Conservation (phyloP, 169 alveolate genomes). For the Cryptosporidium andersoni region DNA sequence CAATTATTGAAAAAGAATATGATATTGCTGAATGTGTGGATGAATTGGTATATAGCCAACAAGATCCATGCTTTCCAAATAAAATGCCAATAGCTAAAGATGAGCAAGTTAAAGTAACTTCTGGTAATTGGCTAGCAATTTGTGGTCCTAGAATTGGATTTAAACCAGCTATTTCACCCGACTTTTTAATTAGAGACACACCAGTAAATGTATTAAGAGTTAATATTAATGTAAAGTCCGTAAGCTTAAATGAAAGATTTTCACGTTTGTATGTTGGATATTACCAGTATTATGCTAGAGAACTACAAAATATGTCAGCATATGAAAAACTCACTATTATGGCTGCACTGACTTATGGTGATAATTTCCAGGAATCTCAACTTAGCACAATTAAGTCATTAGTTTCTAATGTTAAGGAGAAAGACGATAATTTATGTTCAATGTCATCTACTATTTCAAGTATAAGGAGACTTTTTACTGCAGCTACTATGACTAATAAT, state of each 20-base stretch:
- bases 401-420: conserved; percentile 46
- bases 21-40: conserved; percentile 70
- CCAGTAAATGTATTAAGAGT: conserved; percentile 53
- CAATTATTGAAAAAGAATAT: conserved; percentile 51
- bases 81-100: conserved; percentile 13
- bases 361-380: conserved; percentile 37
- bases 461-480: conserved; percentile 58
- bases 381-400: conserved; percentile 51
- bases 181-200: conserved; percentile 64
- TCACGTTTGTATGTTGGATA: conserved; percentile 55
- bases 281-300: conserved; percentile 59
- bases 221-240: conserved; percentile 52
- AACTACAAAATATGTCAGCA: conserved; percentile 63
- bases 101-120: conserved; percentile 40
- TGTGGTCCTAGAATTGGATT: conserved; percentile 70
- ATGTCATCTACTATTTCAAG: conserved; percentile 64
- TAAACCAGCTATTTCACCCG: conserved; percentile 67
- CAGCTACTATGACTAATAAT: conserved; percentile 30
- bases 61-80: conserved; percentile 51
- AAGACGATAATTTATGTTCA: conserved; percentile 56
- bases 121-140: conserved; percentile 70
- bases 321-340: conserved; percentile 64
- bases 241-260: conserved; percentile 63
- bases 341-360: conserved; percentile 71
- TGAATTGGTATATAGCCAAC: conserved; percentile 43